phyloP scores from a whole-genome alignment of 306 rosid species.

The Lagenaria siceraria region DNA sequence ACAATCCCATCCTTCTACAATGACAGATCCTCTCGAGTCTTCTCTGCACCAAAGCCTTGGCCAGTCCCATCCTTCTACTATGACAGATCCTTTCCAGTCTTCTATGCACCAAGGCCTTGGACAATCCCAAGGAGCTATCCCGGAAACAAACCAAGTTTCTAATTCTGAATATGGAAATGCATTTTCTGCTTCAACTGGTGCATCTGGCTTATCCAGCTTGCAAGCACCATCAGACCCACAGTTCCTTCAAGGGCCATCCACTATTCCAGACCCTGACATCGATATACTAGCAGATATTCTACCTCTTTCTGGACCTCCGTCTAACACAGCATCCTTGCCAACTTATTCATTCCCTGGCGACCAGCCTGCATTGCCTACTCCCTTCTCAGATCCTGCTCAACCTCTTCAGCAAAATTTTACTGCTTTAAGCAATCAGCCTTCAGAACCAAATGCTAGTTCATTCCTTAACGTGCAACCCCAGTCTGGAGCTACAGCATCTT shows the following conservation, averaged over 20 bases:
- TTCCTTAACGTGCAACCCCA: slow-evolving; percentile 43
- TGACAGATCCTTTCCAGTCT: not conserved
- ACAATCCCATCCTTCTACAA: slow-evolving; percentile 4
- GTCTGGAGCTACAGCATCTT: slow-evolving; percentile 26
- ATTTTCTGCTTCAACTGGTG: slow-evolving; percentile 39
- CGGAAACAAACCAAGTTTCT: slow-evolving; percentile 29
- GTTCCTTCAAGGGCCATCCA: slow-evolving; percentile 39
- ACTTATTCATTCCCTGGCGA: slow-evolving; percentile 26
- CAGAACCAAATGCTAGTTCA: slow-evolving; percentile 29
- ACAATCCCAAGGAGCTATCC: slow-evolving; percentile 20
- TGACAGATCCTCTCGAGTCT: not conserved
- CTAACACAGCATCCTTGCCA: slow-evolving; percentile 26
- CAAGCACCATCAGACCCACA: slow-evolving; percentile 30
- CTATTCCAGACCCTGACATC: slow-evolving; percentile 28
- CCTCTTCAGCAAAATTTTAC: slow-evolving; percentile 28
- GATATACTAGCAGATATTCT: slow-evolving; percentile 81
- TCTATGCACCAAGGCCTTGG: not conserved
- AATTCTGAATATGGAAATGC: slow-evolving; percentile 48
- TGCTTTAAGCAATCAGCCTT: slow-evolving; percentile 26
- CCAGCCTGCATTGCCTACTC: slow-evolving; percentile 1
- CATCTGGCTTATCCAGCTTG: slow-evolving; percentile 20
- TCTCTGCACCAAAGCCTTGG: not conserved
- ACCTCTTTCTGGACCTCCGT: slow-evolving; percentile 38
- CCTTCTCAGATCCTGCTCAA: slow-evolving; percentile 17
- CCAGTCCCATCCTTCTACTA: slow-evolving; percentile 10